Percentiles rank a stretch among this genome's conserved stretches.
phyloP scores from a whole-genome alignment of 106 monocot genomes.

The Allium sativum region DNA sequence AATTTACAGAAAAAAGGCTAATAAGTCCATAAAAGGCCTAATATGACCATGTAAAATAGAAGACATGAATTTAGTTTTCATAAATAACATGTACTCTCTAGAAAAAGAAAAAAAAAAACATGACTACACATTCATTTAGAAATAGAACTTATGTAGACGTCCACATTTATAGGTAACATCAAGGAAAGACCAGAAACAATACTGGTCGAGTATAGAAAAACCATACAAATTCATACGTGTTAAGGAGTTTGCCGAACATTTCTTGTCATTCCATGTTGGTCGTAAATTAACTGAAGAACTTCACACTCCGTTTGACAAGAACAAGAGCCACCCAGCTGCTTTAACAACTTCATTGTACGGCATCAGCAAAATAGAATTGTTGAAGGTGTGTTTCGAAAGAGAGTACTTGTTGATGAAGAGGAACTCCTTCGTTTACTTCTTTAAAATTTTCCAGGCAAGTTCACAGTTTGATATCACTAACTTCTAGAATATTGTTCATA shows the following conservation, averaged over 20 bases:
- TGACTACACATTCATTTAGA: too few relatives aligned
- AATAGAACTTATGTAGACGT: too few relatives aligned
- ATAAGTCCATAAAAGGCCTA: too few relatives aligned
- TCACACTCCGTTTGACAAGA: conserved; percentile 42
- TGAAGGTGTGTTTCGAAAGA: conserved; percentile 45
- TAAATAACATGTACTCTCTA: too few relatives aligned
- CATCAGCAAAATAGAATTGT: conserved; percentile 38
- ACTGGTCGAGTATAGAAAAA: conserved; percentile 44
- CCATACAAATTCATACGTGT: conserved; percentile 56
- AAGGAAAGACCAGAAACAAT: conserved; percentile 79
- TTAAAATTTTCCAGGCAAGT: conserved; percentile 54
- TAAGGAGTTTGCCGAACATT: conserved; percentile 50
- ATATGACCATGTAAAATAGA: too few relatives aligned
- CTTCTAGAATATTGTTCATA: neutral
- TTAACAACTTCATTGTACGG: conserved; percentile 63
- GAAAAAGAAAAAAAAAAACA: too few relatives aligned
- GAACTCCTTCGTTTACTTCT: conserved; percentile 75
- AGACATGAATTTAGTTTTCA: too few relatives aligned
- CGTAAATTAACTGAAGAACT: conserved; percentile 29
- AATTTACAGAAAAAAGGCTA: too few relatives aligned
- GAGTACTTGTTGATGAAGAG: conserved; percentile 72
- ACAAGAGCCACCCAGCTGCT: conserved; percentile 67
- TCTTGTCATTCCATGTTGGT: conserved; percentile 45
- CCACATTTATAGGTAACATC: conserved; percentile 45
- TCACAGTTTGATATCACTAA: neutral